phyloP scores from a whole-genome alignment of 78 protist species.

The Chrysochromulina tobinii region DNA sequence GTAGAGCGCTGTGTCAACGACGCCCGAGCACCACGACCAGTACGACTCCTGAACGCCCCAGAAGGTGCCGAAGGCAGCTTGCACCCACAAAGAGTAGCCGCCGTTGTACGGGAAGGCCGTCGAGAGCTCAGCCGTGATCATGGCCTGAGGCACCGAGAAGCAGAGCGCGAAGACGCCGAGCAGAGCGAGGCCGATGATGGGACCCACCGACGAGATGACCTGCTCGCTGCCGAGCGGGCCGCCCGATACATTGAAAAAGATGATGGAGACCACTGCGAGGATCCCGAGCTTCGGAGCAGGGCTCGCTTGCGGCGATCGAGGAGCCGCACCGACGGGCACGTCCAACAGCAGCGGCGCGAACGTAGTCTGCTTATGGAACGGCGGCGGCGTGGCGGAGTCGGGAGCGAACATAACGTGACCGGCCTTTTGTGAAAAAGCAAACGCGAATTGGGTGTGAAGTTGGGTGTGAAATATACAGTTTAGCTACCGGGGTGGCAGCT shows the following conservation, averaged over 20 bases:
- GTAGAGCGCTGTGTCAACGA: conserved; percentile 35
- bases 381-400: too few relatives aligned
- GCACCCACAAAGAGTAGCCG: conserved; percentile 41
- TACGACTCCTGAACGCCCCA: conserved; percentile 44
- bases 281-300: not conserved
- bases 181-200: not conserved
- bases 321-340: too few relatives aligned
- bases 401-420: too few relatives aligned
- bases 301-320: too few relatives aligned
- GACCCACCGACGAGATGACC: not conserved
- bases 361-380: too few relatives aligned
- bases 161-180: not conserved
- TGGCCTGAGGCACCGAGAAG: not conserved
- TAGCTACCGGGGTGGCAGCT: too few relatives aligned
- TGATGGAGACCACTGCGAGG: not conserved
- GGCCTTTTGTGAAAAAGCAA: too few relatives aligned
- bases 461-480: too few relatives aligned
- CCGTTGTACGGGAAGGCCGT: conserved; percentile 39
- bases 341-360: too few relatives aligned
- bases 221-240: conserved; percentile 27
- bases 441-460: too few relatives aligned
- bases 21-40: conserved; percentile 44
- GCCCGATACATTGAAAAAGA: conserved; percentile 30
- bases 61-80: conserved; percentile 9
- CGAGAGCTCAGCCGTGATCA: conserved; percentile 45